Conservation (phyloP, 148 eudicot genomes). For the Agrostemma githago region DNA sequence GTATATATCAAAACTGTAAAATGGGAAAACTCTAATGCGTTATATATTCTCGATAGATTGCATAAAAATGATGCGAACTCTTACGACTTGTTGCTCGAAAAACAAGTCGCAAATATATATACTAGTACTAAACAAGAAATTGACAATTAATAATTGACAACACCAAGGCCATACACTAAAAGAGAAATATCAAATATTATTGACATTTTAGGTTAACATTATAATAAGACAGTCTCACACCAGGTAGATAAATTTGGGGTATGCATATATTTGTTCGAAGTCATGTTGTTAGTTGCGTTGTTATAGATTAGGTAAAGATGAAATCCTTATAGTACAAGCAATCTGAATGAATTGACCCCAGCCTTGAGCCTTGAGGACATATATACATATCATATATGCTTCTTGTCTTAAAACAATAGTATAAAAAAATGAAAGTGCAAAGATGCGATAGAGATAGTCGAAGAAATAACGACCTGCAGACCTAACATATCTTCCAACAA, state of each 20-base stretch:
- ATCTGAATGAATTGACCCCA: conserved; percentile 23
- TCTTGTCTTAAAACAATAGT: background rate
- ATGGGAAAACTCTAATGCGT: no score
- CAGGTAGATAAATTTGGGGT: conserved; percentile 6
- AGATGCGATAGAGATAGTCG: conserved; percentile 31
- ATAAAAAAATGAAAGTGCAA: conserved; percentile 12
- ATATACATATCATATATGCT: background rate
- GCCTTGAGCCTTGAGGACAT: background rate
- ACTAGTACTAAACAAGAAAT: no score
- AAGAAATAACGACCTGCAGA: conserved; percentile 21
- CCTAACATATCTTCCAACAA: conserved; percentile 18
- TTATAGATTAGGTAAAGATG: conserved; percentile 31
- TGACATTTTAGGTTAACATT: no score
- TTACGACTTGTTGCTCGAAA: no score
- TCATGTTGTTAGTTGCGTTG: conserved; percentile 31
- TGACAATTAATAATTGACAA: no score
- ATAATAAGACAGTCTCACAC: no score
- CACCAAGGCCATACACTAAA: no score
- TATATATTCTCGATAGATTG: no score
- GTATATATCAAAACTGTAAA: no score
- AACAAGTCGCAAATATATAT: no score
- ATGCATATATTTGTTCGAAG: conserved; percentile 12
- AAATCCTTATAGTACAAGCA: conserved; percentile 29
- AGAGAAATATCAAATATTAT: no score
- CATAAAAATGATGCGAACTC: no score